phyloP scores from a whole-genome alignment of 2,329 filamentous ascomycete species.

The Verticillium klebahnii region DNA sequence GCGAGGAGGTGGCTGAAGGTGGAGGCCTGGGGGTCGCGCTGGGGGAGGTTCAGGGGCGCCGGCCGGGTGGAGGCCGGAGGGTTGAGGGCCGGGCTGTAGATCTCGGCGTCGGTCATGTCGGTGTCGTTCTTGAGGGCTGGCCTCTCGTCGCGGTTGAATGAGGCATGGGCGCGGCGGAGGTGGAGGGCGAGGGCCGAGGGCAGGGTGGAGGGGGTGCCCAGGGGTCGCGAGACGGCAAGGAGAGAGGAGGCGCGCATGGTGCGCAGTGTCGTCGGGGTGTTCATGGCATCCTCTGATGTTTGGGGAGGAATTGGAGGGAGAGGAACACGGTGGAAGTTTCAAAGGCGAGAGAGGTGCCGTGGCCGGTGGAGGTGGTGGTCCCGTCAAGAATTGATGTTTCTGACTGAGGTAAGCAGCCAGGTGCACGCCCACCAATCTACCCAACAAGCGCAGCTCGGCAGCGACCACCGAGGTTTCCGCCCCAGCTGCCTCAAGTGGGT shows the following conservation, averaged over 20 bases:
- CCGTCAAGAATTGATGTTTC: neutral
- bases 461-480: no score
- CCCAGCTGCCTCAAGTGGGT: no score
- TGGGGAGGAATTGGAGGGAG: neutral
- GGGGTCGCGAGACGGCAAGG: constrained; percentile 3
- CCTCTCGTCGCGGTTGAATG: neutral
- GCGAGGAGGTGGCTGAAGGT: constrained; percentile 38
- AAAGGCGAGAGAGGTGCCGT: neutral
- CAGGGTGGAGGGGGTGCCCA: constrained; percentile 3
- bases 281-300: constrained; percentile 12
- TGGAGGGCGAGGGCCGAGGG: neutral
- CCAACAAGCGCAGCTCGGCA: no score
- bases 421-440: no score
- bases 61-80: constrained; percentile 70
- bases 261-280: constrained; percentile 10
- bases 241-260: constrained; percentile 9
- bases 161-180: constrained; percentile 1
- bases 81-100: constrained; percentile 48
- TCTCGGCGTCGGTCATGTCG: constrained; percentile 1
- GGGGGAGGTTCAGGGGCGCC: constrained; percentile 60
- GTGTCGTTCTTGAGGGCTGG: neutral
- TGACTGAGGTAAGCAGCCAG: no score
- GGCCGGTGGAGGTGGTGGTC: neutral
- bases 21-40: constrained; percentile 39
- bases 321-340: neutral